Conservation (phyloP, 495 filamentous ascomycete genomes). For the Xylaria acuta region DNA sequence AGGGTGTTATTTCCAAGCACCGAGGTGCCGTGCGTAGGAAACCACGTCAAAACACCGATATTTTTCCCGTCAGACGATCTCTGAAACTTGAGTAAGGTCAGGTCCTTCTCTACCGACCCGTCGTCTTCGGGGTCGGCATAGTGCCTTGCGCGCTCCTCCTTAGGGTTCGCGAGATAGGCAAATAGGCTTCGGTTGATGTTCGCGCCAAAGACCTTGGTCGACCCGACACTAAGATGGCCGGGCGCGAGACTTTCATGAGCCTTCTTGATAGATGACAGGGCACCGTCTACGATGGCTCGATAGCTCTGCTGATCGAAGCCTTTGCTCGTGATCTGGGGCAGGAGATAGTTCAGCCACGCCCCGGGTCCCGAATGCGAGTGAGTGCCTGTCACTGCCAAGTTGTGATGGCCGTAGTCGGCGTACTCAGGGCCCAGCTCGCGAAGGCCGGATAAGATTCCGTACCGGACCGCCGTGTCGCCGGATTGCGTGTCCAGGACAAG, state of each 20-base stretch:
- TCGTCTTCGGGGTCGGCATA: conserved; percentile 61
- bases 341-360: conserved; percentile 94
- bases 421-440: conserved; percentile 70
- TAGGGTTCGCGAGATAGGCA: conserved; percentile 89
- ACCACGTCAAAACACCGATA: conserved; percentile 87
- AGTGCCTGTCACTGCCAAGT: conserved; percentile 90
- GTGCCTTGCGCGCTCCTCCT: conserved; percentile 76
- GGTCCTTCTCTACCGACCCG: conserved; percentile 81
- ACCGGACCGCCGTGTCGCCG: conserved; percentile 87
- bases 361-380: conserved; percentile 93
- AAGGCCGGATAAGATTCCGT: conserved; percentile 82
- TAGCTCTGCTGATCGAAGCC: conserved; percentile 92
- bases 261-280: conserved; percentile 76
- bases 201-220: conserved; percentile 75
- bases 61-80: conserved; percentile 73
- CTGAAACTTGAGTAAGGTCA: conserved; percentile 85
- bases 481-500: conserved; percentile 86
- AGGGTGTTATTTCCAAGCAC: conserved; percentile 93
- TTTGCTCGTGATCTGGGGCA: conserved; percentile 90
- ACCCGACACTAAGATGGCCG: conserved; percentile 75
- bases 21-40: conserved; percentile 91
- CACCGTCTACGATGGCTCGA: conserved; percentile 87
- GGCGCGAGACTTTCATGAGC: conserved; percentile 78
- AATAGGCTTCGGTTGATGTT: conserved; percentile 92
- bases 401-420: conserved; percentile 76